Evolutionary conservation across 176 grass and related monocot genomes (phyloP).

Genomic region (Carex cristatella): DNA sequence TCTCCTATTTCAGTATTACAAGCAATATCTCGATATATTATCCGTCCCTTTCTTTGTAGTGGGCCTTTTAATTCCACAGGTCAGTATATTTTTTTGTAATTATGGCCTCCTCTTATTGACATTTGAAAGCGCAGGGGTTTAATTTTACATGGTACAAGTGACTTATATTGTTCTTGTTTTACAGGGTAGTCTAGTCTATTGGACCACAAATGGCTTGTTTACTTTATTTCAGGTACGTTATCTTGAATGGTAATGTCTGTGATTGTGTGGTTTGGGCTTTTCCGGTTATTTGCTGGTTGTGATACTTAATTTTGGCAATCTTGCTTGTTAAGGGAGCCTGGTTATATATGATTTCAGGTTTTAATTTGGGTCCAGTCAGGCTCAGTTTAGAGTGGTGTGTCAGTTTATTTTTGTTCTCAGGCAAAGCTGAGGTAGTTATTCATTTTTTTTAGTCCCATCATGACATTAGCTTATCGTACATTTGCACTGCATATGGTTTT

Average conservation of each 20-base stretch:
- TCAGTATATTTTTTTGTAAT: constrained; percentile 33
- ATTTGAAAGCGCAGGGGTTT: background rate
- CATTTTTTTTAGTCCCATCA: background rate
- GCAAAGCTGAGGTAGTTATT: background rate
- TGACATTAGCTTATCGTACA: background rate
- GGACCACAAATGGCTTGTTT: constrained; percentile 77
- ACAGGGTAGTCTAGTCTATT: constrained; percentile 86
- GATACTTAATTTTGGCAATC: background rate
- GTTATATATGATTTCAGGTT: constrained; percentile 11
- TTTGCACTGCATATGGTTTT: background rate
- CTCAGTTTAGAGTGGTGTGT: background rate
- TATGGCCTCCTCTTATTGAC: constrained; percentile 10
- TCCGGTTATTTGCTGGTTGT: background rate
- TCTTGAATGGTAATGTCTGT: background rate
- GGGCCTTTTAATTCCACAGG: constrained; percentile 65
- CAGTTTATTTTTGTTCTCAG: background rate
- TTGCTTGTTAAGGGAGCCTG: constrained; percentile 4
- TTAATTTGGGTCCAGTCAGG: background rate
- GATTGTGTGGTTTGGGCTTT: constrained; percentile 25
- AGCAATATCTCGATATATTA: constrained; percentile 69
- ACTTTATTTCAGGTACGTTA: constrained; percentile 64
- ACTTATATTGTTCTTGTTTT: constrained; percentile 14
- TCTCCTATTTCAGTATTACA: constrained; percentile 75
- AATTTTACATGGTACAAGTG: constrained; percentile 16
- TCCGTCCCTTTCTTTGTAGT: constrained; percentile 71